Conservation (phyloP, 1,284 basidiomycete species). For the Microstroma glucosiphilum region DNA sequence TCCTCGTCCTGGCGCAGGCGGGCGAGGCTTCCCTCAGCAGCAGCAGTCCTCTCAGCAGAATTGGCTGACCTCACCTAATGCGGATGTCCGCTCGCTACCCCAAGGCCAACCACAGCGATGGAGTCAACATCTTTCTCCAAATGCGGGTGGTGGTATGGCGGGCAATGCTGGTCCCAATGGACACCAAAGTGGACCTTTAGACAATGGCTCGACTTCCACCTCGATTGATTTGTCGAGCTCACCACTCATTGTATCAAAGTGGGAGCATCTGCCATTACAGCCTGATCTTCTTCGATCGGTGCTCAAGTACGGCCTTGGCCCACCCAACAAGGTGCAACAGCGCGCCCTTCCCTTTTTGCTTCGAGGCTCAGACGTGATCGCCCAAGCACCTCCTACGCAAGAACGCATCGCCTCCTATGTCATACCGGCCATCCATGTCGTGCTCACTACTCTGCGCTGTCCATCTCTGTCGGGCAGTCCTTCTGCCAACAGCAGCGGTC, state of each 20-base stretch:
- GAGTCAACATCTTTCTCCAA: too few relatives aligned
- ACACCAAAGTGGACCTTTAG: not conserved
- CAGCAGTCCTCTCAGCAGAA: too few relatives aligned
- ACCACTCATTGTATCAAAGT: conserved; percentile 71
- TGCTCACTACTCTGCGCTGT: conserved; percentile 32
- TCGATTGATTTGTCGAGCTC: conserved; percentile 50
- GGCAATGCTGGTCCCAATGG: conserved; percentile 20
- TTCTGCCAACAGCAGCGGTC: conserved; percentile 60
- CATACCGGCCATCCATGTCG: conserved; percentile 41
- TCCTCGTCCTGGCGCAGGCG: conserved; percentile 17
- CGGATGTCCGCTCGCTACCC: too few relatives aligned
- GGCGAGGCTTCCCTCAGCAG: too few relatives aligned
- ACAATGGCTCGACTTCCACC: conserved; percentile 53
- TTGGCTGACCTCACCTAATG: too few relatives aligned
- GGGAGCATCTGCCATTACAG: conserved; percentile 84
- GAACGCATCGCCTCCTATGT: conserved; percentile 90
- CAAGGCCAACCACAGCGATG: too few relatives aligned
- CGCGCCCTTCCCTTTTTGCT: conserved; percentile 90
- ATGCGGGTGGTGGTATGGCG: conserved; percentile 13
- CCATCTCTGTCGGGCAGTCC: conserved; percentile 17
- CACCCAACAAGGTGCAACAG: conserved; percentile 97
- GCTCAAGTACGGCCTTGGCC: conserved; percentile 89
- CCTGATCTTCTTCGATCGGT: conserved; percentile 81
- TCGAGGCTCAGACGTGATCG: conserved; percentile 89
- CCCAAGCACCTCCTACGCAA: conserved; percentile 95